A percentile compares a stretch with the other conserved stretches of the same genome.
Evolutionary conservation across 78 protist genomes (phyloP).

Genomic region (Thecamonas trahens): DNA sequence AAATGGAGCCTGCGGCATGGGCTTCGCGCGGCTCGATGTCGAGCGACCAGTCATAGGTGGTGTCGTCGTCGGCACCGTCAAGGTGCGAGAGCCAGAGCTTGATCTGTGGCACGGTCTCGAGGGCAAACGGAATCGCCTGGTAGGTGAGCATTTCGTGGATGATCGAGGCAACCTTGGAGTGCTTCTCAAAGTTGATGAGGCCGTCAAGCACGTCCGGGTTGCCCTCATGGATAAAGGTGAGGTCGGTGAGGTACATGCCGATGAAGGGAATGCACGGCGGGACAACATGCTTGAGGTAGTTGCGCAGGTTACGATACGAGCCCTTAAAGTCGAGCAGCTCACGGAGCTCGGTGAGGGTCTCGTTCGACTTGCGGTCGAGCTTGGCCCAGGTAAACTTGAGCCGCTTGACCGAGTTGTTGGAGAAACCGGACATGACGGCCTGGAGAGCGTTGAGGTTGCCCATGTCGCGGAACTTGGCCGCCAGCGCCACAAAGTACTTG

Average conservation of each 20-base stretch:
- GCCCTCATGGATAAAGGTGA: too few relatives aligned
- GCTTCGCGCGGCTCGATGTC: background rate
- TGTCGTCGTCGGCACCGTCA: background rate
- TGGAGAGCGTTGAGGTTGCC: conserved; percentile 14
- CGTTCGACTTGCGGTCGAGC: background rate
- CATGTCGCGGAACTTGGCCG: background rate
- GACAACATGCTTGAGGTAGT: background rate
- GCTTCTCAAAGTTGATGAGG: conserved; percentile 14
- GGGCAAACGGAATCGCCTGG: background rate
- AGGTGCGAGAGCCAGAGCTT: background rate
- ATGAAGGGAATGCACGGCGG: too few relatives aligned
- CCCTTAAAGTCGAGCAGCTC: background rate
- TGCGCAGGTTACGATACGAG: background rate
- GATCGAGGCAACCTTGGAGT: background rate
- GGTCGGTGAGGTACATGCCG: conserved; percentile 23
- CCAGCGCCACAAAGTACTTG: background rate
- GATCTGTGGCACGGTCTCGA: background rate
- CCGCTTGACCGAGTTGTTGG: conserved; percentile 1
- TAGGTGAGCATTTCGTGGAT: background rate
- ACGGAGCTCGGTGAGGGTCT: background rate
- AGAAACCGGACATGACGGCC: conserved; percentile 10
- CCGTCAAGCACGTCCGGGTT: background rate
- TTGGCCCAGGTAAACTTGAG: conserved; percentile 4
- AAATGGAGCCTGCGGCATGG: too few relatives aligned
- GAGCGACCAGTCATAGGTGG: background rate